Evolutionary conservation across 805 yeast species (phyloP), one percentile per base, ranked within the genome.

Genomic region (Pichia cabralensis): DNA sequence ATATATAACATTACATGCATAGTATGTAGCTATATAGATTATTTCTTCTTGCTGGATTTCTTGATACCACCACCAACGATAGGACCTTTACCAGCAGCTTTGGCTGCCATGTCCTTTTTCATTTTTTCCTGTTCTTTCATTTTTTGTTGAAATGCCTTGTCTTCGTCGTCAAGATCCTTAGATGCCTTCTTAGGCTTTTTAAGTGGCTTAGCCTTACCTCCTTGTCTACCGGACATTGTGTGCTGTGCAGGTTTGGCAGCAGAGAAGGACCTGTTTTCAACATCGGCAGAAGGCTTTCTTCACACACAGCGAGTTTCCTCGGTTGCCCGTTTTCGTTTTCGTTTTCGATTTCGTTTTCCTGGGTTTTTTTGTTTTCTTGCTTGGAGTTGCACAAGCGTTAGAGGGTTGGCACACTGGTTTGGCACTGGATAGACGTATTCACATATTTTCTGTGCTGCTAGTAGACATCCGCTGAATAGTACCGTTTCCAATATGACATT

Each of bases 41-140:
- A 44, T 29, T 45, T 44, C 63, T 71, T 71, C 66, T 70, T 70
- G 45, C 74, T 81, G 48, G 81, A 80, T 75, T 88, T 89, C 74
- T 89, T 88, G 67, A 88, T 88, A 41, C 97, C 97, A 34, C 96
- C 96, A 44, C 94, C 88, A 35, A 77, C 76, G 51, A 88, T 64
- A 24, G 96, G 96, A 36, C 95, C 95, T 46, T 95, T 95, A 53
- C 81, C 75, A 50, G 81, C 67, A 40, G 95, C 92, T 61, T 81
- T 76, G 34, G 80, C 74, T 45, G 89, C 85, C 77, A 89, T 71
- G 35, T 81, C 94, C 64, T 88, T 89, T 63, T 77, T 78, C 21
- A 96, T 95, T 55, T 81, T 82, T 48, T 89, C 95, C 43, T 83
- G 96, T 38, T 94, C 95, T 60, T 80, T 84, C 66, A 85, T 94